Conservation (phyloP, 164 flowering plant species). For the Brasenia schreberi region DNA sequence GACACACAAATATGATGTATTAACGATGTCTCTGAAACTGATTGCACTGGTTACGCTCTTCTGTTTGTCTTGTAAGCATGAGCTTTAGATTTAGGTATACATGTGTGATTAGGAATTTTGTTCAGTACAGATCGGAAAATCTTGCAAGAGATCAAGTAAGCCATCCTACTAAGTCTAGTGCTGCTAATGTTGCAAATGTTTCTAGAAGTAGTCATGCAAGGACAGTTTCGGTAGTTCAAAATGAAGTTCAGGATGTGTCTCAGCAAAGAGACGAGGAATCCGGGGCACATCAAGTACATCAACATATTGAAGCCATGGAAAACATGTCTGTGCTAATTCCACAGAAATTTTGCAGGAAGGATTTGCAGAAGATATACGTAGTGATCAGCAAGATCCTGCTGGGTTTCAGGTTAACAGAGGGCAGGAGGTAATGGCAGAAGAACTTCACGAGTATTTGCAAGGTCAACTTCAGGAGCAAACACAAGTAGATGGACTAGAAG, state of each 20-base stretch:
- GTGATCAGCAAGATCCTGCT: constrained; percentile 35
- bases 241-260: constrained; percentile 25
- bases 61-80: no score
- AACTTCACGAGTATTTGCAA: constrained; percentile 33
- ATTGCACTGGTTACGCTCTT: no score
- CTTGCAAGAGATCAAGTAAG: constrained; percentile 85
- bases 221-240: constrained; percentile 20
- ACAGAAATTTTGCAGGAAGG: constrained; percentile 37
- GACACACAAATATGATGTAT: no score
- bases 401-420: constrained; percentile 30
- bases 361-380: constrained; percentile 32
- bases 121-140: constrained; percentile 66
- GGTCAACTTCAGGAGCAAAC: constrained; percentile 26
- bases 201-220: constrained; percentile 28
- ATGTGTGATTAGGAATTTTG: constrained; percentile 52
- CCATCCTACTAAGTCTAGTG: constrained; percentile 39
- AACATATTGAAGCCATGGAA: constrained; percentile 20
- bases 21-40: no score
- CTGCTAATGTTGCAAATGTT: constrained; percentile 23
- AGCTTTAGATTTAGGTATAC: no score
- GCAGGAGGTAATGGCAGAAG: constrained; percentile 31
- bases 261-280: constrained; percentile 29
- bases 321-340: constrained; percentile 20
- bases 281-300: constrained; percentile 15
- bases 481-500: constrained; percentile 18